Conservation (phyloP, 1,284 basidiomycete species). For the Sporisorium iseilematis-ciliati region DNA sequence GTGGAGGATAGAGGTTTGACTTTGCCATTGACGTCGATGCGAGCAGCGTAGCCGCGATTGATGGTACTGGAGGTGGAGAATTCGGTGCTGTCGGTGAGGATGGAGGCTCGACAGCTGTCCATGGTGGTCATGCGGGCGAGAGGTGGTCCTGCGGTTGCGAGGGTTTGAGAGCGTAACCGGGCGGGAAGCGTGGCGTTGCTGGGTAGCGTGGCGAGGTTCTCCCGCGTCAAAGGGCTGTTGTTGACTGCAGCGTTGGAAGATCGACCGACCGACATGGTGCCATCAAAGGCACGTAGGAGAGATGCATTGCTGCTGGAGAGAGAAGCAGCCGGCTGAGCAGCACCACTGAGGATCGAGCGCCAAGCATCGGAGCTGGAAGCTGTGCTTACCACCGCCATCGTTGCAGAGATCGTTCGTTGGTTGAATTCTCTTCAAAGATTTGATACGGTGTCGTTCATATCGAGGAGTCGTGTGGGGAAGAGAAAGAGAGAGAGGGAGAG, state of each 20-base stretch:
- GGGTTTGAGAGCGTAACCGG: constrained; percentile 20
- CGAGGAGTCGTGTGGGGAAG: neutral
- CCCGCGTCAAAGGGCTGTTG: constrained; percentile 24
- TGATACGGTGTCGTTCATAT: constrained; percentile 15
- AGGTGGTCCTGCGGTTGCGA: constrained; percentile 10
- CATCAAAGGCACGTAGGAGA: neutral
- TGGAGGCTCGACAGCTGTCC: constrained; percentile 42
- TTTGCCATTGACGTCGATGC: constrained; percentile 52
- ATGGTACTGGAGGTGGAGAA: constrained; percentile 56
- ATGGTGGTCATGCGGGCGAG: constrained; percentile 35
- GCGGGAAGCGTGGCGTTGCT: constrained; percentile 21
- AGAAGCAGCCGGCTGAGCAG: constrained; percentile 6
- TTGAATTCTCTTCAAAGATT: constrained; percentile 11
- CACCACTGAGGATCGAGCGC: constrained; percentile 3
- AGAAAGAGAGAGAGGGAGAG: neutral
- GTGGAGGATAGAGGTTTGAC: constrained; percentile 44
- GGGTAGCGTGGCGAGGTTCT: constrained; percentile 37
- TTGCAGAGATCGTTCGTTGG: neutral
- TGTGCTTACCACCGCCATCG: constrained; percentile 34
- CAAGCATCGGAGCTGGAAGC: constrained; percentile 20
- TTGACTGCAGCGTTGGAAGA: constrained; percentile 2
- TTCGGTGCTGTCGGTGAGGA: constrained; percentile 46
- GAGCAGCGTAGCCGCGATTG: constrained; percentile 51
- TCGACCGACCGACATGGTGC: constrained; percentile 15
- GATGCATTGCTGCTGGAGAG: constrained; percentile 15